A percentile compares a stretch with the other conserved stretches of the same genome.
These are phyloP conservation scores for Ophiostoma ulmi DNA, from an alignment of 2,329 filamentous ascomycete species.

Conservation along the genomic window DNA sequence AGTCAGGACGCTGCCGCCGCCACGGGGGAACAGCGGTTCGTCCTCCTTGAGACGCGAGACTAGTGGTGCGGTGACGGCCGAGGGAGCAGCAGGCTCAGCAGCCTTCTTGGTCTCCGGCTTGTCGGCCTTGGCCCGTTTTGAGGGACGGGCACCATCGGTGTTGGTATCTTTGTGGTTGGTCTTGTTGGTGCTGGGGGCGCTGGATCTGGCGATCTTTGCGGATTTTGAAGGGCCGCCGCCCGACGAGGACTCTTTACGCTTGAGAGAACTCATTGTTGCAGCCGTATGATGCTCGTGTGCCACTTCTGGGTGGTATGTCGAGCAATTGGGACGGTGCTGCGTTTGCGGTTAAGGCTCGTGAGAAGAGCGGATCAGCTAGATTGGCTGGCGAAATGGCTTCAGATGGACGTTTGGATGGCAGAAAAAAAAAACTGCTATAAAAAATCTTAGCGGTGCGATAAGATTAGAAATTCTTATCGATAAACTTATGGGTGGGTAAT, in stretches of 20 bases:
- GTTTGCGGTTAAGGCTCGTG: slow-evolving; percentile 8
- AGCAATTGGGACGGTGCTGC: slow-evolving; percentile 13
- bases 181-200: slow-evolving; percentile 2
- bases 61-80: slow-evolving; percentile 30
- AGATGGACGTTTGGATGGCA: background rate
- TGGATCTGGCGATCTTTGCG: background rate
- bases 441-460: slow-evolving; percentile 24
- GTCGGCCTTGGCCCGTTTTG: slow-evolving; percentile 25
- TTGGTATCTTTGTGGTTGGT: slow-evolving; percentile 18
- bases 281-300: slow-evolving; percentile 16
- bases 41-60: slow-evolving; percentile 62
- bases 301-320: slow-evolving; percentile 15
- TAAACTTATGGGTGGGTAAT: slow-evolving; percentile 5
- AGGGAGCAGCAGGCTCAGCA: background rate
- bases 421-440: slow-evolving; percentile 23
- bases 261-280: slow-evolving; percentile 27
- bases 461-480: slow-evolving; percentile 24
- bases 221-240: slow-evolving; percentile 19
- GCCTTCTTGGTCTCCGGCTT: slow-evolving; percentile 16
- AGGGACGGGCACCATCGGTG: slow-evolving; percentile 22
- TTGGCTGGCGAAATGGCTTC: slow-evolving; percentile 6
- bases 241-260: slow-evolving; percentile 26
- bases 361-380: slow-evolving; percentile 5
- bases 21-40: slow-evolving; percentile 85
- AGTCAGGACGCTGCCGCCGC: slow-evolving; percentile 83